Evolutionary conservation across 805 yeast genomes (phyloP), one percentile per base, ranked within the genome.

Genomic region (Candida patagonica): DNA sequence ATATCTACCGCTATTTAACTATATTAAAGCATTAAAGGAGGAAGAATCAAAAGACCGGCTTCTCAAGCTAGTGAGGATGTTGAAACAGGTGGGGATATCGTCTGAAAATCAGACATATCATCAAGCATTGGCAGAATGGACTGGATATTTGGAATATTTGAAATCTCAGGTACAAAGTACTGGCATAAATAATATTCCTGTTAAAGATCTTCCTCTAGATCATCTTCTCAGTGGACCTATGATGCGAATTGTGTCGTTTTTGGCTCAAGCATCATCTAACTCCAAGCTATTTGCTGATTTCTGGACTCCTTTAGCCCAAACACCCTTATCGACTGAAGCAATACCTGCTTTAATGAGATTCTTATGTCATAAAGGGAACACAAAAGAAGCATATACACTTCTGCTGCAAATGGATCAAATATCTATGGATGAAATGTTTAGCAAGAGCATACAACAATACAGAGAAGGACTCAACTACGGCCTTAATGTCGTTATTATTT

Each of bases 401-500:
- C 24, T 46, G 38, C 35, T 24, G 20, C 35, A 37, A 16, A n/a
- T 44, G 6, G 41, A 30, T 16, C 37, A 31, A 30, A 27, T 39
- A 10, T 13, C n/a, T 5, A 20, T 25, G 7, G 23, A 30, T 16
- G 16, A 19, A 5, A 7, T 10, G 12, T 9, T 16, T 12, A n/a
- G 6, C 12, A 7, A 26, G 7, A 12, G 16, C 16, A 29, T 19
- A 12, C 6, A 21, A 8, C 16, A 38, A 8, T 26, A 41, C 27
- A 38, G 44, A 25, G 26, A 27, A 7, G 51, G 46, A 12, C 23
- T 48, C 15, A 44, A 34, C 15, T 37, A 27, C 25, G 50, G 48
- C 6, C 27, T 48, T 13, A 48, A 48, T 36, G 42, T 40, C 12
- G 20, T 46, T 4, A 22, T 35, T 6, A 16, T 21, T 8, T 29